Evolutionary conservation across 176 grass and related monocot genomes (phyloP).

Genomic region (Luzula sylvatica): DNA sequence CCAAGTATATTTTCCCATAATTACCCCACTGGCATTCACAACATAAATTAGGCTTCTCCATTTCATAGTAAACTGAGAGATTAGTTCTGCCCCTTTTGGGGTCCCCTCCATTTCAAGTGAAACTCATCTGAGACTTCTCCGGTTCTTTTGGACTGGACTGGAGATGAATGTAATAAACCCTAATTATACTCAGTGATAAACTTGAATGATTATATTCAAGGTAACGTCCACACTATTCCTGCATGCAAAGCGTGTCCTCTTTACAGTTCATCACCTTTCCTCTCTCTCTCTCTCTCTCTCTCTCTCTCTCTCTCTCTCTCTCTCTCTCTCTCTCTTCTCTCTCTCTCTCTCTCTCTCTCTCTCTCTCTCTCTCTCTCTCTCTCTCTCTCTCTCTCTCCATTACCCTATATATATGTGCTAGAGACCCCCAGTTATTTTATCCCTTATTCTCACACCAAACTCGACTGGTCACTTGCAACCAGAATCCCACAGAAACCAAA

Average conservation of each 20-base stretch:
- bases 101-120: too few relatives aligned
- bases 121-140: not conserved
- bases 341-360: slow-evolving; percentile 20
- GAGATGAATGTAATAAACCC: not conserved
- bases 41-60: too few relatives aligned
- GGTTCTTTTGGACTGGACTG: not conserved
- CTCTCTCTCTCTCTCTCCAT: too few relatives aligned
- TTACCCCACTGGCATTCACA: too few relatives aligned
- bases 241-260: slow-evolving; percentile 34
- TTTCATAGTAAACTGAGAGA: too few relatives aligned
- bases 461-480: not conserved
- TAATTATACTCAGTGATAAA: not conserved
- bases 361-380: slow-evolving; percentile 4
- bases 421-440: too few relatives aligned
- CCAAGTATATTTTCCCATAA: too few relatives aligned
- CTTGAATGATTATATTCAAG: slow-evolving; percentile 9
- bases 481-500: not conserved
- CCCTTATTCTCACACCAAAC: not conserved
- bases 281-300: slow-evolving; percentile 21
- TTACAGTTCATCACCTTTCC: slow-evolving; percentile 15
- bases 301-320: not conserved
- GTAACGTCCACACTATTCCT: slow-evolving; percentile 18
- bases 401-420: not conserved
- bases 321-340: too few relatives aligned
- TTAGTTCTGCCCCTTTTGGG: not conserved